phyloP scores from a whole-genome alignment of 106 monocot species.

The Dioscorea dumetorum region DNA sequence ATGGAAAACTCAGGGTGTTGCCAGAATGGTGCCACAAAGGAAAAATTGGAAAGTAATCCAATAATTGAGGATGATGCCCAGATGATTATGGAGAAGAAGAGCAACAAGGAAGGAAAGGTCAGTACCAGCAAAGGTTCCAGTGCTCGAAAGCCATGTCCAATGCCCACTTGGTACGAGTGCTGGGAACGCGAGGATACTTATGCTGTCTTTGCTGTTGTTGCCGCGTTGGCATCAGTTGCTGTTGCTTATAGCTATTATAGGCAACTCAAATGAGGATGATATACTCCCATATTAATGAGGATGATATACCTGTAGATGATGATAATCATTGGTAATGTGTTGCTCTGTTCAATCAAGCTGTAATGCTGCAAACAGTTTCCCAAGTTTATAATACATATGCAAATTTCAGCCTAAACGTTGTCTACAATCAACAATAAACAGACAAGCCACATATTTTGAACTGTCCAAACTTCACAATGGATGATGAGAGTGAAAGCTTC shows the following conservation, averaged over 20 bases:
- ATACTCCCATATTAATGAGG: too few species aligned
- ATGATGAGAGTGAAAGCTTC: too few species aligned
- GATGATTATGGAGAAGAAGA: constrained; percentile 1
- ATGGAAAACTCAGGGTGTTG: constrained; percentile 12
- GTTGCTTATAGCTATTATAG: constrained; percentile 20
- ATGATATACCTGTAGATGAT: too few species aligned
- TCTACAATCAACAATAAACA: too few species aligned
- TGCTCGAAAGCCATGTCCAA: constrained; percentile 10
- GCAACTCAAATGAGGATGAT: background rate
- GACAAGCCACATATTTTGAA: too few species aligned
- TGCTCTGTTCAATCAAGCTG: too few species aligned
- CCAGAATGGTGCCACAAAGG: constrained; percentile 1
- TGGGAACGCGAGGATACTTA: constrained; percentile 36
- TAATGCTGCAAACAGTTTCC: too few species aligned
- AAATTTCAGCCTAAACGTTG: too few species aligned
- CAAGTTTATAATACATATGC: too few species aligned
- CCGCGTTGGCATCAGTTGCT: constrained; percentile 22
- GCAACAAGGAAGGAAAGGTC: background rate
- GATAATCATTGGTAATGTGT: too few species aligned
- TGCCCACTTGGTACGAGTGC: constrained; percentile 29
- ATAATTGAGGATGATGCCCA: background rate
- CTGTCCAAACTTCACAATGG: too few species aligned
- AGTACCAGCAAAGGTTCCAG: constrained; percentile 2
- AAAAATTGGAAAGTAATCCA: background rate
- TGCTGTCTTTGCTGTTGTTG: constrained; percentile 27